These are phyloP conservation scores for Naganishia liquefaciens DNA, from an alignment of 1,284 basidiomycete species.

Conservation along the genomic window DNA sequence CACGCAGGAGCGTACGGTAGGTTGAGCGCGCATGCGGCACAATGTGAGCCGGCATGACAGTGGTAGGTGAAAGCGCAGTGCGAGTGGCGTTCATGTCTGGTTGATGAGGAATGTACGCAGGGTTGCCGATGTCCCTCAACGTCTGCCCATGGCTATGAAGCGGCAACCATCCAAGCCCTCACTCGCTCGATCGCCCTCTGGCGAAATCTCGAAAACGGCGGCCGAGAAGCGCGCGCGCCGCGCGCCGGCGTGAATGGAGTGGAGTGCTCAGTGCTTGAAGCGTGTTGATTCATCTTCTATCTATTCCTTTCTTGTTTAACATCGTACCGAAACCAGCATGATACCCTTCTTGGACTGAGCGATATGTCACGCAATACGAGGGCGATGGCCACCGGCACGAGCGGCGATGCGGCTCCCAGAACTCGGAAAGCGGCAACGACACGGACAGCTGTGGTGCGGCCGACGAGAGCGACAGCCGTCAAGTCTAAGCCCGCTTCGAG, in stretches of 20 bases:
- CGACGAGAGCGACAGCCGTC: not conserved
- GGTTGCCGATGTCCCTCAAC: not conserved
- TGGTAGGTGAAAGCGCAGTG: not conserved
- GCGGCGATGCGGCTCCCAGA: not conserved
- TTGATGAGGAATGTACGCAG: not conserved
- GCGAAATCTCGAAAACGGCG: not conserved
- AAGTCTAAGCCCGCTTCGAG: not conserved
- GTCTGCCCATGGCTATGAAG: not conserved
- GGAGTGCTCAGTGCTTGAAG: not conserved
- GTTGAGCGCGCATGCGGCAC: conserved; percentile 43
- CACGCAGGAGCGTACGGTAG: conserved; percentile 47
- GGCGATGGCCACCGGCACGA: not conserved
- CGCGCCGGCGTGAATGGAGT: too few species aligned
- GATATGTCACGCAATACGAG: conserved; percentile 12
- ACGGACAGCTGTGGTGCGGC: not conserved
- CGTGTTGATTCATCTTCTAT: conserved; percentile 24
- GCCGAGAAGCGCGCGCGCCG: not conserved
- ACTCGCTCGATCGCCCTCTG: not conserved
- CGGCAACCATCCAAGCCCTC: not conserved
- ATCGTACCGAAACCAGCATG: not conserved
- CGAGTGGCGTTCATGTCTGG: conserved; percentile 8
- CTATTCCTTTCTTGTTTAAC: not conserved
- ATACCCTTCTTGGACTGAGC: not conserved
- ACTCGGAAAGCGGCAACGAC: not conserved
- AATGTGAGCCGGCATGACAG: conserved; percentile 12